Evolutionary conservation across 257 asterid species (phyloP), one percentile per base, ranked within the genome.

Genomic region (Salvia rosmarinus): DNA sequence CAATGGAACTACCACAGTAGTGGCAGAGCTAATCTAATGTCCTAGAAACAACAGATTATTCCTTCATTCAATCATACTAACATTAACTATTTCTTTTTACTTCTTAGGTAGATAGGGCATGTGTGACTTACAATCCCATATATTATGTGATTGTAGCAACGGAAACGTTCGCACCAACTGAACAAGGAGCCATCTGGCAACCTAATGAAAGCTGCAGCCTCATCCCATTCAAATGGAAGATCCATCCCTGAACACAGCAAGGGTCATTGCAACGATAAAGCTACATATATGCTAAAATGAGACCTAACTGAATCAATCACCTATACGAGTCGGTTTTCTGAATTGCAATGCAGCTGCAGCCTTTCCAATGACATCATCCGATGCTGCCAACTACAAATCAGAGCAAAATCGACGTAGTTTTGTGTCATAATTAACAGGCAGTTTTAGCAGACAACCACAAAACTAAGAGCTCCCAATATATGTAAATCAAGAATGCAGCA

Each of bases 101-200:
- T 1, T 19, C 19, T 12, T 9, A 12, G 17, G 2, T 12, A 54
- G 13, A 20, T 4, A 50, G 25, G 39, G 19, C 44, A 34, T 3
- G 68, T 67, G 72, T n/a, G 67, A 83, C 99, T 89, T 78, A 95
- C 99, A 72, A 87, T 84, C 62, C 87, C 87, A 58, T 89, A 79
- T 72, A 95, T 55, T 17, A 91, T 75, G 82, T 95, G 91, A 67
- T 72, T 82, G 85, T 88, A 91, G 82, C 96, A 88, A 66, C 77
- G 85, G 54, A 79, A 90, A 16, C 99, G 84, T 74, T 95, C 99
- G 23, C 87, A 85, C 99, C 99, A 95, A 77, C 95, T 95, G 90
- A 95, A 95, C 77, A 95, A 82, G 77, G 98, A 89, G 64, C 99
- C 98, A 70, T 95, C 98, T 9, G 99, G 96, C 69, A 91, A 92